Conservation (phyloP, 345 rosid genomes). For the Lumnitzera racemosa region DNA sequence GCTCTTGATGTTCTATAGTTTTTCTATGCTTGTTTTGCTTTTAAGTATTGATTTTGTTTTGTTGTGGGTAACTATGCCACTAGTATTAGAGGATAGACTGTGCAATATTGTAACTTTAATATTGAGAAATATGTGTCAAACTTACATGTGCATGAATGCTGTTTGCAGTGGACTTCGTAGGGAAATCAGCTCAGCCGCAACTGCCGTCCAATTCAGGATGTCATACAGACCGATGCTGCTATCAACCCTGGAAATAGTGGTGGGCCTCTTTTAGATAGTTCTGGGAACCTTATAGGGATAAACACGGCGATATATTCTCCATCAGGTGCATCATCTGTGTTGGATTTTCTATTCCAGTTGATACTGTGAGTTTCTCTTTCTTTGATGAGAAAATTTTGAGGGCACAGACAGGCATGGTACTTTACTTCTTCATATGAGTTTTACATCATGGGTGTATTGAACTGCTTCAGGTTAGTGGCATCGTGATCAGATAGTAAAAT, state of each 20-base stretch:
- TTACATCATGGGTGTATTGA: conserved; percentile 6
- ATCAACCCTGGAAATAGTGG: conserved; percentile 98
- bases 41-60: neutral
- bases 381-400: neutral
- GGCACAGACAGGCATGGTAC: neutral
- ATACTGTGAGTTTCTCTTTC: conserved; percentile 55
- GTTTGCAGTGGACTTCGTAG: conserved; percentile 73
- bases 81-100: neutral
- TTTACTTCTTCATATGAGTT: neutral
- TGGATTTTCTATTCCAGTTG: conserved; percentile 95
- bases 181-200: conserved; percentile 97
- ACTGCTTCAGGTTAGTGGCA: conserved; percentile 68
- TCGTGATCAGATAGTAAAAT: conserved; percentile 84
- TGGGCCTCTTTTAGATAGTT: conserved; percentile 92
- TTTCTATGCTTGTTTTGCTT: too few relatives aligned
- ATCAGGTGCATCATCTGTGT: conserved; percentile 98
- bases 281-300: conserved; percentile 86
- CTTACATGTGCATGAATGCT: conserved; percentile 14
- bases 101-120: neutral
- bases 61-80: too few relatives aligned
- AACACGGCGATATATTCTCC: conserved; percentile 98
- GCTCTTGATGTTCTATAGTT: neutral
- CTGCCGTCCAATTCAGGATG: conserved; percentile 98
- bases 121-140: conserved; percentile 1
- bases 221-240: conserved; percentile 97